These are phyloP conservation scores for Prototheca wickerhamii DNA, from an alignment of 163 green algal genomes.

Conservation along the genomic window DNA sequence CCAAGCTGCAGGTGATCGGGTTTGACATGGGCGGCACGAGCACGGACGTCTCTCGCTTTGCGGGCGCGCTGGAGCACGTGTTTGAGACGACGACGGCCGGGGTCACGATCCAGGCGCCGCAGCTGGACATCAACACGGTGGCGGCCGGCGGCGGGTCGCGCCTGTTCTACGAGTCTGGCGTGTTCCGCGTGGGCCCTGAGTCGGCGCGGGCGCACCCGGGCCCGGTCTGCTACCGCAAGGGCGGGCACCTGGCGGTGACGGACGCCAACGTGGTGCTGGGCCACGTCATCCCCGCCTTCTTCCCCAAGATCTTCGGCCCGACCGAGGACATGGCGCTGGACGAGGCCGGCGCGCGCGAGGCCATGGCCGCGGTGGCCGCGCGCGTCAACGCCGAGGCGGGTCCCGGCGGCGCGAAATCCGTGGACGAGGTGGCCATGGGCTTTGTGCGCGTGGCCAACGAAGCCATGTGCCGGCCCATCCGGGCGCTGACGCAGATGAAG, in stretches of 20 bases:
- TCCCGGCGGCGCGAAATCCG: conserved; percentile 35
- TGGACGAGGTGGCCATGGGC: conserved; percentile 77
- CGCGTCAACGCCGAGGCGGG: conserved; percentile 55
- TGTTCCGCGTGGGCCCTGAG: conserved; percentile 84
- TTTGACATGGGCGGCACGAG: conserved; percentile 99
- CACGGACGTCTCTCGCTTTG: conserved; percentile 93
- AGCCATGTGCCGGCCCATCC: conserved; percentile 93
- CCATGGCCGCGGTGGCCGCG: conserved; percentile 50
- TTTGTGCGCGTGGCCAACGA: conserved; percentile 94
- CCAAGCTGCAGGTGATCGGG: conserved; percentile 77
- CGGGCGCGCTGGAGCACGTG: conserved; percentile 87
- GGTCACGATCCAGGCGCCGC: conserved; percentile 92
- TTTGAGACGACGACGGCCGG: conserved; percentile 91
- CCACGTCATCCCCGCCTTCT: conserved; percentile 87
- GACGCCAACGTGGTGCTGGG: conserved; percentile 94
- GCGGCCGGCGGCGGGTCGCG: conserved; percentile 85
- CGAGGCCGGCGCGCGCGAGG: conserved; percentile 36
- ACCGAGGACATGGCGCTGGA: conserved; percentile 87
- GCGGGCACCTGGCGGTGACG: conserved; percentile 81
- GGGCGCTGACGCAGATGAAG: conserved; percentile 81
- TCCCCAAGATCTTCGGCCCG: conserved; percentile 94
- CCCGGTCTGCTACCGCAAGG: conserved; percentile 91
- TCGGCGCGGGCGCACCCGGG: conserved; percentile 86
- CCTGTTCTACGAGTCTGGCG: conserved; percentile 68
- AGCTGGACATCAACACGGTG: conserved; percentile 99